A percentile compares a stretch with the other conserved stretches of the same genome.
These are phyloP conservation scores for Exobasidium rhododendri DNA, from an alignment of 1,284 basidiomycete genomes.

Conservation along the genomic window DNA sequence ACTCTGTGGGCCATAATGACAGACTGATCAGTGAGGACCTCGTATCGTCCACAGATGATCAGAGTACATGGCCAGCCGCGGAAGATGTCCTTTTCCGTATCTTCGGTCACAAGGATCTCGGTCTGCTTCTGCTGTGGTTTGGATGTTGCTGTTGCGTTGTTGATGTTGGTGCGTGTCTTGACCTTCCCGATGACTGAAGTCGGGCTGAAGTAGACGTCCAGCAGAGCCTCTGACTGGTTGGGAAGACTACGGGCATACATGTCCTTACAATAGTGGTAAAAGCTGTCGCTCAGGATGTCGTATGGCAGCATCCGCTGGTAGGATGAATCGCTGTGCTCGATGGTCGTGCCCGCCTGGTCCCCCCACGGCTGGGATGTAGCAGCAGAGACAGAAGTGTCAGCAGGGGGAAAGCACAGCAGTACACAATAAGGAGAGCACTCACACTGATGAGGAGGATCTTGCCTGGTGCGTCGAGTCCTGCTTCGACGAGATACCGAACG, in stretches of 20 bases:
- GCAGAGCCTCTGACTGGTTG: neutral
- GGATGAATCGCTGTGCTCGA: neutral
- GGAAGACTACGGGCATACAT: neutral
- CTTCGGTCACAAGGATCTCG: neutral
- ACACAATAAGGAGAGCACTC: neutral
- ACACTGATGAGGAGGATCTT: neutral
- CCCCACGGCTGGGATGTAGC: neutral
- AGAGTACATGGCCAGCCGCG: neutral
- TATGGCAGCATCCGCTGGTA: neutral
- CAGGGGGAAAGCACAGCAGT: neutral
- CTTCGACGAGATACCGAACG: neutral
- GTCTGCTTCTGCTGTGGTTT: neutral
- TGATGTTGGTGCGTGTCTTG: neutral
- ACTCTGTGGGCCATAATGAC: neutral
- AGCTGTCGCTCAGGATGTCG: neutral
- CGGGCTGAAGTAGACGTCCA: conserved; percentile 6
- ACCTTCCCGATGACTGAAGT: neutral
- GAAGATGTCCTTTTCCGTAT: neutral
- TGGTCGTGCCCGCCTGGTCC: conserved; percentile 2
- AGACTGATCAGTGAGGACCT: neutral
- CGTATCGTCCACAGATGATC: neutral
- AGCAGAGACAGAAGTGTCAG: neutral
- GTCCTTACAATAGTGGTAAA: conserved; percentile 1
- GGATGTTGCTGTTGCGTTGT: neutral
- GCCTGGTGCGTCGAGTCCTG: neutral